phyloP scores from a whole-genome alignment of 2,329 filamentous ascomycete genomes.

The Microascus cirrosus region DNA sequence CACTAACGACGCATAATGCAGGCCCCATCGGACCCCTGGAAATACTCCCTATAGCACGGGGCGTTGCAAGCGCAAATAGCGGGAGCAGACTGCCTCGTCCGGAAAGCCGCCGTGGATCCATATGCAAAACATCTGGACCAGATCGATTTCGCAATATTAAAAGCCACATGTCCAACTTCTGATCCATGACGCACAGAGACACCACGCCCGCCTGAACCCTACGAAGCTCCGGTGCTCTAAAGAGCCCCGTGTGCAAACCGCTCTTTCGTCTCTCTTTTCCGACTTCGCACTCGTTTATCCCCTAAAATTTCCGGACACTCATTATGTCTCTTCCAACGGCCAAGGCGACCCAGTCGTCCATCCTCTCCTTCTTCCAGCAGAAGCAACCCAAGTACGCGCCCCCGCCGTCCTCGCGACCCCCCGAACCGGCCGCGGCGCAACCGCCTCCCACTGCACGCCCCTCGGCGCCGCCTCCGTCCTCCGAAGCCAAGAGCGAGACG shows the following conservation, averaged over 20 bases:
- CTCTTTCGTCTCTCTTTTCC: neutral
- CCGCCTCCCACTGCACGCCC: slow-evolving; percentile 13
- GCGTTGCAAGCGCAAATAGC: no score
- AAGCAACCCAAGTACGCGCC: slow-evolving; percentile 22
- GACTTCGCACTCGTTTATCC: neutral
- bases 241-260: neutral
- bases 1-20: neutral
- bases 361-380: slow-evolving; percentile 51
- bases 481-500: slow-evolving; percentile 11
- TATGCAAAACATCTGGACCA: no score
- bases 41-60: neutral
- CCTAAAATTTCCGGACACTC: neutral
- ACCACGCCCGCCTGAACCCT: neutral
- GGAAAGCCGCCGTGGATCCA: no score
- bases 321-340: slow-evolving; percentile 28
- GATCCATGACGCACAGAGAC: neutral
- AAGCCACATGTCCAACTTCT: neutral
- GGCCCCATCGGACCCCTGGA: neutral
- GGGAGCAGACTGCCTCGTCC: no score
- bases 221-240: neutral
- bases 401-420: slow-evolving; percentile 16
- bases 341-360: slow-evolving; percentile 38
- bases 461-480: slow-evolving; percentile 21
- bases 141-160: neutral
- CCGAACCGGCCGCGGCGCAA: slow-evolving; percentile 10